phyloP scores from a whole-genome alignment of 768 basidiomycete genomes.

The Suillus occidentalis region DNA sequence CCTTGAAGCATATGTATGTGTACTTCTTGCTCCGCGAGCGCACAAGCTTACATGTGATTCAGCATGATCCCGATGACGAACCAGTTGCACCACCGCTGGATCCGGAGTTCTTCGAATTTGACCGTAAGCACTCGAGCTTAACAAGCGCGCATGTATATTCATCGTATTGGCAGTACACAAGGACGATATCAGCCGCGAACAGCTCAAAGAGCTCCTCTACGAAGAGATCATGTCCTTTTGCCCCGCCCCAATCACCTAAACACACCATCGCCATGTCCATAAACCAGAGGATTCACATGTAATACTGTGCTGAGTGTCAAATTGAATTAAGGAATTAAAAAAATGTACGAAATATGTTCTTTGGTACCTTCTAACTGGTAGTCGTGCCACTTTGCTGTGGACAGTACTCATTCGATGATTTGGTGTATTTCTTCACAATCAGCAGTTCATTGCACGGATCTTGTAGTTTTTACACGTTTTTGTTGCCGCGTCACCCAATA shows the following conservation, averaged over 20 bases:
- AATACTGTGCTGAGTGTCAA: background rate
- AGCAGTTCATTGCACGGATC: background rate
- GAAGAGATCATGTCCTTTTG: conserved; percentile 94
- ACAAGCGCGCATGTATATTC: background rate
- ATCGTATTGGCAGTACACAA: conserved; percentile 67
- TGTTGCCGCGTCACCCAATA: background rate
- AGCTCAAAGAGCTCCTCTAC: conserved; percentile 91
- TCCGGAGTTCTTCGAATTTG: conserved; percentile 97
- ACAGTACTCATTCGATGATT: conserved; percentile 4
- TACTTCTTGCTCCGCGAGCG: conserved; percentile 4
- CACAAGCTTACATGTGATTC: conserved; percentile 13
- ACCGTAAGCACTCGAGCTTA: conserved; percentile 54
- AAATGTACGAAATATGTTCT: conserved; percentile 5
- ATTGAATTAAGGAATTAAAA: background rate
- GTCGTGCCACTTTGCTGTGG: background rate
- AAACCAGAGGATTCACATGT: background rate
- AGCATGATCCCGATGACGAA: conserved; percentile 97
- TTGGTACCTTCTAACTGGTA: conserved; percentile 1
- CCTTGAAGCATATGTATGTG: conserved; percentile 82
- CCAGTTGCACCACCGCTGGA: conserved; percentile 94
- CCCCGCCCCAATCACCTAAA: conserved; percentile 53
- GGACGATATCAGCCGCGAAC: conserved; percentile 93
- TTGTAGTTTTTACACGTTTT: background rate
- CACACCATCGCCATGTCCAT: background rate
- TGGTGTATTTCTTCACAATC: background rate